Evolutionary conservation across 1,284 basidiomycete genomes (phyloP).

Genomic region (Sanguinoderma infundibulare): DNA sequence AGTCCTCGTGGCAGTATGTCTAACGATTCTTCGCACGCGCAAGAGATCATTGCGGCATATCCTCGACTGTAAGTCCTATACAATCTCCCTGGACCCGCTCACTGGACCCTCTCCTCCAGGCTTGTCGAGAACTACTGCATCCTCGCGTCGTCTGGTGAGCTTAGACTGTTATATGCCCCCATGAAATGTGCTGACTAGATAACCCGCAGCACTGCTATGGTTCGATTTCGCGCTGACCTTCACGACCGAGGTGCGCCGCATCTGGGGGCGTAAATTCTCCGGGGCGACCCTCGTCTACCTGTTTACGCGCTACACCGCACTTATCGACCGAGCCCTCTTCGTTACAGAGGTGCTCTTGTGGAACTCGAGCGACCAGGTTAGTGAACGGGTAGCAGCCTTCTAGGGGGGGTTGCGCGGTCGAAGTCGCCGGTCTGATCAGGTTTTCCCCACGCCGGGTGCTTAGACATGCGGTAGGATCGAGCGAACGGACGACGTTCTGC

Average conservation of each 20-base stretch:
- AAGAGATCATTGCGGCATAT: not conserved
- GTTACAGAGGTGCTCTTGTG: not conserved
- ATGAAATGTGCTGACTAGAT: too few species aligned
- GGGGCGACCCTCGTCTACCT: constrained; percentile 21
- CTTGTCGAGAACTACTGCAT: constrained; percentile 4
- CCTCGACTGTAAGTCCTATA: not conserved
- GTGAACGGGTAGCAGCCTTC: not conserved
- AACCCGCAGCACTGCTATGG: constrained; percentile 1
- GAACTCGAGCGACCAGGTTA: not conserved
- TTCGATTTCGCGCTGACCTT: constrained; percentile 22
- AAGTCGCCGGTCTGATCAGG: not conserved
- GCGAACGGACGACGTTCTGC: not conserved
- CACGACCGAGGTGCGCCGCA: constrained; percentile 14
- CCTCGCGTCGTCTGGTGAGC: not conserved
- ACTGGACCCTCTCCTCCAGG: not conserved
- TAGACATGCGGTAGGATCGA: not conserved
- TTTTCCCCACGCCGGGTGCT: not conserved
- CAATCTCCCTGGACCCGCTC: not conserved
- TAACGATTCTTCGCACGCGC: not conserved
- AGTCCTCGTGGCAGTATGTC: too few species aligned
- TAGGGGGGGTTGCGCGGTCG: too few species aligned
- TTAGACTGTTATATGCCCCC: not conserved
- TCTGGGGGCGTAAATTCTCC: constrained; percentile 20
- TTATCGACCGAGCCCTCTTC: constrained; percentile 11
- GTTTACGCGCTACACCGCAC: constrained; percentile 21